phyloP scores from a whole-genome alignment of 345 rosid species.

The Excoecaria cochinchinensis region DNA sequence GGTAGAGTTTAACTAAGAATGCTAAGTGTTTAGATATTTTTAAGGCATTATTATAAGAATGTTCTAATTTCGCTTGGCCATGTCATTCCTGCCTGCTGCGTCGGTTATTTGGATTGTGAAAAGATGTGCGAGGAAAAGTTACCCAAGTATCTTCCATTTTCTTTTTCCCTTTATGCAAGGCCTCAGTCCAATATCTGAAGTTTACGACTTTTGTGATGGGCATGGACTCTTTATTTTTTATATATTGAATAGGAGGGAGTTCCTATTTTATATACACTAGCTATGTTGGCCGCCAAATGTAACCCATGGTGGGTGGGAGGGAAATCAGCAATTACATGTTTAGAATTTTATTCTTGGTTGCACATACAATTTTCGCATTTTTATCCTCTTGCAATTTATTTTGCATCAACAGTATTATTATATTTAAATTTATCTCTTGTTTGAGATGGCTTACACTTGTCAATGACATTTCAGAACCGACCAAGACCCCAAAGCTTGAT shows the following conservation, averaged over 20 bases:
- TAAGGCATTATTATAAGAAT: background rate
- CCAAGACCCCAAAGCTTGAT: slow-evolving; percentile 56
- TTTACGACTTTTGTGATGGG: too few relatives aligned
- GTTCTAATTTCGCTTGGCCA: background rate
- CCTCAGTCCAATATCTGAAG: too few relatives aligned
- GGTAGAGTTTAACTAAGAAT: background rate
- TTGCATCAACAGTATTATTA: background rate
- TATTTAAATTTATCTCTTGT: background rate
- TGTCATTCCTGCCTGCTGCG: too few relatives aligned
- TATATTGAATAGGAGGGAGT: too few relatives aligned
- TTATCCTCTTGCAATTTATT: background rate
- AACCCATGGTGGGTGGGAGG: too few relatives aligned
- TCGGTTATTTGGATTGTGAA: background rate
- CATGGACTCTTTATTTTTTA: too few relatives aligned
- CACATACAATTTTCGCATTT: background rate
- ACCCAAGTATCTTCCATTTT: too few relatives aligned
- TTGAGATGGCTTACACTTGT: background rate
- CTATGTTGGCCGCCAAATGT: too few relatives aligned
- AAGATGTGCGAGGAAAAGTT: background rate
- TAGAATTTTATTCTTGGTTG: too few relatives aligned
- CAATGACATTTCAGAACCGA: slow-evolving; percentile 23
- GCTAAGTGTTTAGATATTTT: background rate
- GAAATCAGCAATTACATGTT: too few relatives aligned
- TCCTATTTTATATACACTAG: too few relatives aligned
- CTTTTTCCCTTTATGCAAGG: too few relatives aligned